Evolutionary conservation across 2,329 filamentous ascomycete species (phyloP).

Genomic region (Teratosphaeria destructans): DNA sequence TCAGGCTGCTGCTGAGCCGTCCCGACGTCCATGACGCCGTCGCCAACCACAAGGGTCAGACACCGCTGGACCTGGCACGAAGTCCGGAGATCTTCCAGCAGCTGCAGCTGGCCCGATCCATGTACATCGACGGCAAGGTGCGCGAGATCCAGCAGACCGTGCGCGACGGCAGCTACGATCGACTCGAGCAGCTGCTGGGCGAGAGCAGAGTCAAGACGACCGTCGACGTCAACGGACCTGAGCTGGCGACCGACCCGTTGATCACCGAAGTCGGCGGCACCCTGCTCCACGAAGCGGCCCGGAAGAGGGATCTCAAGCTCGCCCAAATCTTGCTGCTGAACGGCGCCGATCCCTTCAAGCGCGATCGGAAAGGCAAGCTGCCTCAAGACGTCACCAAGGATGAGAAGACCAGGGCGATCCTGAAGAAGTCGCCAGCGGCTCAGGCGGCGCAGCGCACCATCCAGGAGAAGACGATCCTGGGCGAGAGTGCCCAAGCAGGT

Average conservation of each 20-base stretch:
- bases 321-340: conserved; percentile 87
- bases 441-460: conserved; percentile 90
- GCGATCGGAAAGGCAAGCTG: conserved; percentile 89
- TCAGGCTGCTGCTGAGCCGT: conserved; percentile 73
- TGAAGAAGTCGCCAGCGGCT: conserved; percentile 90
- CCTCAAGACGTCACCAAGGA: conserved; percentile 96
- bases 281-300: conserved; percentile 82
- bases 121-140: conserved; percentile 81
- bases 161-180: conserved; percentile 60
- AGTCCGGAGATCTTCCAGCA: conserved; percentile 94
- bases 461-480: conserved; percentile 92
- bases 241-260: conserved; percentile 69
- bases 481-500: conserved; percentile 47
- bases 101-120: conserved; percentile 76
- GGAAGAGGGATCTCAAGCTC: conserved; percentile 73
- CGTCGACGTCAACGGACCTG: conserved; percentile 83
- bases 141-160: conserved; percentile 76
- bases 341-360: conserved; percentile 88
- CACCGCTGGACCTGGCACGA: conserved; percentile 77
- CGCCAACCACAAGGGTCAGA: conserved; percentile 72
- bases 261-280: conserved; percentile 82
- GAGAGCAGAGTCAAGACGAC: conserved; percentile 77
- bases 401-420: conserved; percentile 72
- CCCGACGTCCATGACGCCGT: conserved; percentile 79
- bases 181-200: conserved; percentile 67